Percentiles rank a stretch among this genome's conserved stretches.
These are phyloP conservation scores for Kazachstania sp. DNA, from an alignment of 1,139 yeast species.

Conservation along the genomic window DNA sequence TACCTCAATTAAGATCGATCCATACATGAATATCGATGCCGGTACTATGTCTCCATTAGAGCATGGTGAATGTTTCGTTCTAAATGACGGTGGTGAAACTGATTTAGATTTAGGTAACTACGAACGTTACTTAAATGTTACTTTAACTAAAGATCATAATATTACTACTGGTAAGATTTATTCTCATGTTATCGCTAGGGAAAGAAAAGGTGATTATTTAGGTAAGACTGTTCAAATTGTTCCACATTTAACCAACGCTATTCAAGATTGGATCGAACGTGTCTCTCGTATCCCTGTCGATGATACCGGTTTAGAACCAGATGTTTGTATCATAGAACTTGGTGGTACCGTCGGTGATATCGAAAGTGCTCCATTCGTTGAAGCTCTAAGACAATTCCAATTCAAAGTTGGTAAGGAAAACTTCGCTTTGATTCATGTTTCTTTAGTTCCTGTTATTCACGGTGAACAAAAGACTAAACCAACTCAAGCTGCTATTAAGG, in stretches of 20 bases:
- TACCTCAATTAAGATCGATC: conserved; percentile 96
- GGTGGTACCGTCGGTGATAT: conserved; percentile 99
- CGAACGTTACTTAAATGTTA: conserved; percentile 90
- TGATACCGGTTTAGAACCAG: conserved; percentile 79
- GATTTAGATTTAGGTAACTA: conserved; percentile 97
- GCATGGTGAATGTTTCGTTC: conserved; percentile 97
- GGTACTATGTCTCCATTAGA: conserved; percentile 99
- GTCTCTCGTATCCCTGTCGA: conserved; percentile 91
- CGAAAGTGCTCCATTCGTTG: conserved; percentile 97
- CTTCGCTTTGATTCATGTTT: conserved; percentile 93
- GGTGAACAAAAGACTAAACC: conserved; percentile 99
- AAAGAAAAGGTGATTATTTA: conserved; percentile 92
- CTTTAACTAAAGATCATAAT: conserved; percentile 88
- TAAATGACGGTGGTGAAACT: conserved; percentile 98
- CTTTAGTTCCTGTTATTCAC: conserved; percentile 92
- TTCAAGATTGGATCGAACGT: conserved; percentile 97
- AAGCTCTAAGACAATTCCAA: conserved; percentile 97
- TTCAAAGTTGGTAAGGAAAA: conserved; percentile 91
- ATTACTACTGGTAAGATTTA: conserved; percentile 97
- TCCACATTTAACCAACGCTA: conserved; percentile 94
- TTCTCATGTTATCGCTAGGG: conserved; percentile 86
- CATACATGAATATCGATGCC: conserved; percentile 98
- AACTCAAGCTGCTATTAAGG: conserved; percentile 97
- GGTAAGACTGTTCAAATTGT: conserved; percentile 99
- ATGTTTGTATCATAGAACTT: conserved; percentile 89